Conservation (phyloP, 2,329 filamentous ascomycete genomes). For the Trematosphaeria pertusa region DNA sequence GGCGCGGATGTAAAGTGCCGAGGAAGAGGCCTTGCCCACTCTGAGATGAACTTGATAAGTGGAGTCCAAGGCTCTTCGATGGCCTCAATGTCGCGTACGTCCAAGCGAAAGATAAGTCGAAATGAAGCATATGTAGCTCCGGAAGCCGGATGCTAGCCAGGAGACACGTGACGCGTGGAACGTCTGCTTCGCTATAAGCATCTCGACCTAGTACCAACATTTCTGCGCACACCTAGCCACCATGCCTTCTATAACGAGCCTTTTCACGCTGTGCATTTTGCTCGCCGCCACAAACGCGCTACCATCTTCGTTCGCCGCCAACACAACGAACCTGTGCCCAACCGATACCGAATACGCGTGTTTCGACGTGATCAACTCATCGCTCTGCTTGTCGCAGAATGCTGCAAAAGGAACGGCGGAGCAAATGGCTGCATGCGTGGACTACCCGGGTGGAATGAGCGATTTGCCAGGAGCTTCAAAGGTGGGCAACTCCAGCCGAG, state of each 20-base stretch:
- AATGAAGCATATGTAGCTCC: neutral
- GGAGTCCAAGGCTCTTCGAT: neutral
- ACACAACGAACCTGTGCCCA: constrained; percentile 15
- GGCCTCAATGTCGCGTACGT: neutral
- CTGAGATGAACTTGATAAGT: neutral
- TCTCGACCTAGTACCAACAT: too few species aligned
- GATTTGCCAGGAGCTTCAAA: constrained; percentile 20
- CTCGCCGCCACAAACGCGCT: constrained; percentile 1
- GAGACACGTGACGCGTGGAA: too few species aligned
- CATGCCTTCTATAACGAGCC: neutral
- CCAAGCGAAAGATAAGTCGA: neutral
- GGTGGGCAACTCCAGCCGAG: constrained; percentile 6
- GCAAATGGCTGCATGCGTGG: constrained; percentile 17
- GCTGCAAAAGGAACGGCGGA: constrained; percentile 14
- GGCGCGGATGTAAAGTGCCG: constrained; percentile 5
- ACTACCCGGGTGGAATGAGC: constrained; percentile 20
- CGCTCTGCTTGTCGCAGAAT: constrained; percentile 17
- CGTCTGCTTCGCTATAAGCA: too few species aligned
- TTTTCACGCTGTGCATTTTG: constrained; percentile 2
- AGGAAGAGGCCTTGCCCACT: too few species aligned
- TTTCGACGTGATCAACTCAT: constrained; percentile 24
- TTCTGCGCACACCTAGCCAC: too few species aligned
- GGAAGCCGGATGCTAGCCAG: neutral
- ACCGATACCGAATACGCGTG: constrained; percentile 20
- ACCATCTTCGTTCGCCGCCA: constrained; percentile 5